These are phyloP conservation scores for Neoarthrinium moseri DNA, from an alignment of 2,329 filamentous ascomycete genomes.

Conservation along the genomic window DNA sequence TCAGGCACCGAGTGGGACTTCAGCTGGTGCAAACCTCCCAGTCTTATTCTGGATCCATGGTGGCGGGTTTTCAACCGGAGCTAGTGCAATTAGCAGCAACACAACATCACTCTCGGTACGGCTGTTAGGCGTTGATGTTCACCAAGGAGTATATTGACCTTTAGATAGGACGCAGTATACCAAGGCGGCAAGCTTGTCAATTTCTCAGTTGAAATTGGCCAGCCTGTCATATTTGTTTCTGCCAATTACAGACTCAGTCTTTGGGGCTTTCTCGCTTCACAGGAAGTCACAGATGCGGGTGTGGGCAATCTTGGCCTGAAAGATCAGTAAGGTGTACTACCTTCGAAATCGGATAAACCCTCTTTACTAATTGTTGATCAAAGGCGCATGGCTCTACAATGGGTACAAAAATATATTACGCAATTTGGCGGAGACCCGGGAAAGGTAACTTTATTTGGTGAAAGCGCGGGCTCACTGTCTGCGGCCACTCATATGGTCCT, in stretches of 20 bases:
- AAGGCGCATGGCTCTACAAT: neutral
- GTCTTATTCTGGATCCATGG: neutral
- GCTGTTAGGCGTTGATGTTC: too few relatives aligned
- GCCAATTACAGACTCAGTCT: neutral
- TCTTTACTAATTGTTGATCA: too few relatives aligned
- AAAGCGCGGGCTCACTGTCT: neutral
- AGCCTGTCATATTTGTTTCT: neutral
- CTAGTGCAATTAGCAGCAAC: neutral
- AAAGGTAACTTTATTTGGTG: neutral
- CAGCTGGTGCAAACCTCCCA: neutral
- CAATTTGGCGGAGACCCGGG: neutral
- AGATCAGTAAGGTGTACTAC: too few relatives aligned
- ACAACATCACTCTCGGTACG: neutral
- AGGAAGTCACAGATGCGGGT: neutral
- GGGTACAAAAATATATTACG: neutral
- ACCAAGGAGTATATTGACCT: too few relatives aligned
- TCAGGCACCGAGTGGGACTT: neutral
- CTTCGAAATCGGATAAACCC: too few relatives aligned
- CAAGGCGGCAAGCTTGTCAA: conserved; percentile 1
- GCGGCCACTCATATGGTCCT: neutral
- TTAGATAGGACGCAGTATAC: too few relatives aligned
- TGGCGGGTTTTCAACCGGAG: neutral
- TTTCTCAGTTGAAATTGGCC: neutral
- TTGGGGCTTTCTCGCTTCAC: neutral
- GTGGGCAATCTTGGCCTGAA: neutral